A percentile compares a stretch with the other conserved stretches of the same genome.
phyloP scores from a whole-genome alignment of 2,329 filamentous ascomycete species.

The Tolypocladium ophioglossoides region DNA sequence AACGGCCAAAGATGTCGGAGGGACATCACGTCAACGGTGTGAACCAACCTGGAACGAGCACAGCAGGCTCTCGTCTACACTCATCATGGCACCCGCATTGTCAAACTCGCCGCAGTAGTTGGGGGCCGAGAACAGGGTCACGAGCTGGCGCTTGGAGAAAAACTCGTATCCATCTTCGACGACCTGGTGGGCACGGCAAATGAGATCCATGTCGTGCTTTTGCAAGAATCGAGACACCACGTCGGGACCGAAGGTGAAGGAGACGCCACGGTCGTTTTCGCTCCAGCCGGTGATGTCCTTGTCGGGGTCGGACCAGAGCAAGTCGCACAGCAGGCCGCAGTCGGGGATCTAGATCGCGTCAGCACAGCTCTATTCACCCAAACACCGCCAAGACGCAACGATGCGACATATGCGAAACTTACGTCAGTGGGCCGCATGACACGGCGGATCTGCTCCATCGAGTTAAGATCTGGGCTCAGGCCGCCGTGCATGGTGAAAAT shows the following conservation, averaged over 20 bases:
- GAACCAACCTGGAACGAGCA: constrained; percentile 91
- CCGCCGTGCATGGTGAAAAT: constrained; percentile 99
- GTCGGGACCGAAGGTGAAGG: constrained; percentile 95
- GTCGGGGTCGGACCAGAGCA: constrained; percentile 97
- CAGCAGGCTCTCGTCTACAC: constrained; percentile 93
- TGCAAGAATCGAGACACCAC: constrained; percentile 95
- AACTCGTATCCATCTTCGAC: constrained; percentile 99
- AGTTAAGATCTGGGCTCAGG: constrained; percentile 92
- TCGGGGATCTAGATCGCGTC: constrained; percentile 71
- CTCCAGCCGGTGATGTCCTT: constrained; percentile 99
- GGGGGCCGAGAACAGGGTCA: constrained; percentile 93
- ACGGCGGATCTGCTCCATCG: constrained; percentile 98
- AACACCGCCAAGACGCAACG: constrained; percentile 8
- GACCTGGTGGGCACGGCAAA: constrained; percentile 96
- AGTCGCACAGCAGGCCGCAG: constrained; percentile 92
- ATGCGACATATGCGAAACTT: constrained; percentile 33
- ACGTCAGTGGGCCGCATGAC: constrained; percentile 99
- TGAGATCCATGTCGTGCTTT: constrained; percentile 99
- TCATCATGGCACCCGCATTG: constrained; percentile 99
- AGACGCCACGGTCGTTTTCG: constrained; percentile 97
- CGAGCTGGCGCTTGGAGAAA: constrained; percentile 95
- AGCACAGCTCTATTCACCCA: constrained; percentile 1
- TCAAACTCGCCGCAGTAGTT: constrained; percentile 99
- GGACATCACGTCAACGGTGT: neutral
- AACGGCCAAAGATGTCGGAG: neutral